Evolutionary conservation across 2,329 filamentous ascomycete genomes (phyloP).

Genomic region (Sporothrix pseudoabietina): DNA sequence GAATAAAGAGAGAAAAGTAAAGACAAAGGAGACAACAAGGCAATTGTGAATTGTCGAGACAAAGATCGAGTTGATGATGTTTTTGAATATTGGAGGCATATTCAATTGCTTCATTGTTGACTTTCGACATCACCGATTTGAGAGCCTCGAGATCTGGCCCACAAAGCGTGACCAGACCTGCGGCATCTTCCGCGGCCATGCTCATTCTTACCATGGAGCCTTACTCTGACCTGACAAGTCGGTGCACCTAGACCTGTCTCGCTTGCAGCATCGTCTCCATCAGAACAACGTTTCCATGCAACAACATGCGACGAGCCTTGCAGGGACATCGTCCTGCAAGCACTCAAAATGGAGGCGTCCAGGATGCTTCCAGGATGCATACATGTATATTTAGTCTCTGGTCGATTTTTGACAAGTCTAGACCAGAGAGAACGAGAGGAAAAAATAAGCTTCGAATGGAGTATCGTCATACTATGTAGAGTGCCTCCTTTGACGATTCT

Average conservation of each 20-base stretch:
- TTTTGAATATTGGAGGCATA: not conserved
- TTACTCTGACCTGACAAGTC: too few species aligned
- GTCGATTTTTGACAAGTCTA: slow-evolving; percentile 5
- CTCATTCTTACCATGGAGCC: not conserved
- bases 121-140: not conserved
- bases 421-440: not conserved
- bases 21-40: not conserved
- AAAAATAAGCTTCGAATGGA: not conserved
- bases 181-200: not conserved
- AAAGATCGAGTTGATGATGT: not conserved
- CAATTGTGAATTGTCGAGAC: not conserved
- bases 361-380: not conserved
- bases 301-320: slow-evolving; percentile 16
- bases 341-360: not conserved
- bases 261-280: not conserved
- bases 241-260: not conserved
- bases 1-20: not conserved
- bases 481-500: not conserved
- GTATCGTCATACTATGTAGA: not conserved
- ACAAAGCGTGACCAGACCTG: slow-evolving; percentile 12
- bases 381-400: too few species aligned
- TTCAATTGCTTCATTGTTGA: not conserved
- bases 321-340: not conserved
- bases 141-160: not conserved
- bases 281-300: not conserved